A percentile compares a stretch with the other conserved stretches of the same genome.
These are phyloP conservation scores for Phytophthora kernoviae DNA, from an alignment of 352 stramenopile species.

Conservation along the genomic window DNA sequence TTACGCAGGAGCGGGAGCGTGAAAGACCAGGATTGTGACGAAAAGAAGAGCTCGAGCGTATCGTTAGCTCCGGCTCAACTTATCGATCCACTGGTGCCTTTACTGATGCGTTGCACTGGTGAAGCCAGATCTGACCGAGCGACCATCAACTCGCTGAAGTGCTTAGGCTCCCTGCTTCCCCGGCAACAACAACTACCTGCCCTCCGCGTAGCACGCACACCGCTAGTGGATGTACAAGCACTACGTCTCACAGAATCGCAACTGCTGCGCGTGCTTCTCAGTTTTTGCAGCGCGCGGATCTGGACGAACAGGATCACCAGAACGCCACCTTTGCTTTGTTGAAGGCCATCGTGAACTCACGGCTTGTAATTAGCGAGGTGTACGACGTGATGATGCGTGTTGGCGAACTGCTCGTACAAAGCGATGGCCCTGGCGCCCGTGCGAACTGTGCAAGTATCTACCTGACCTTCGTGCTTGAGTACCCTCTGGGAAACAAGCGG, in stretches of 20 bases:
- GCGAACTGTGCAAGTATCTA: conserved; percentile 82
- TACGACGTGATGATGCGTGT: conserved; percentile 97
- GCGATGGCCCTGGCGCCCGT: conserved; percentile 87
- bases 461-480: conserved; percentile 94
- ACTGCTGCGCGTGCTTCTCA: conserved; percentile 90
- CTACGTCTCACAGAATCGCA: conserved; percentile 73
- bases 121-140: conserved; percentile 92
- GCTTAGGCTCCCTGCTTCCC: conserved; percentile 86
- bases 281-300: conserved; percentile 90
- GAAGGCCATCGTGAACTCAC: conserved; percentile 91
- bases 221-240: conserved; percentile 83
- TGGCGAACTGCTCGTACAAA: conserved; percentile 94
- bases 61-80: conserved; percentile 51
- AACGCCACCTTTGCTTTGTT: conserved; percentile 95
- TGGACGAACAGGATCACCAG: conserved; percentile 94
- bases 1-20: conserved; percentile 41
- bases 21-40: conserved; percentile 19
- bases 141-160: conserved; percentile 94
- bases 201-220: conserved; percentile 74
- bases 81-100: conserved; percentile 91
- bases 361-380: conserved; percentile 93
- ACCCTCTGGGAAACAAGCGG: conserved; percentile 94
- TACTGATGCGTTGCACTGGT: conserved; percentile 91
- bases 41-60: conserved; percentile 20
- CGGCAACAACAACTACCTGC: conserved; percentile 88